Conservation (phyloP, 805 yeast genomes). For the Candida ficus region DNA sequence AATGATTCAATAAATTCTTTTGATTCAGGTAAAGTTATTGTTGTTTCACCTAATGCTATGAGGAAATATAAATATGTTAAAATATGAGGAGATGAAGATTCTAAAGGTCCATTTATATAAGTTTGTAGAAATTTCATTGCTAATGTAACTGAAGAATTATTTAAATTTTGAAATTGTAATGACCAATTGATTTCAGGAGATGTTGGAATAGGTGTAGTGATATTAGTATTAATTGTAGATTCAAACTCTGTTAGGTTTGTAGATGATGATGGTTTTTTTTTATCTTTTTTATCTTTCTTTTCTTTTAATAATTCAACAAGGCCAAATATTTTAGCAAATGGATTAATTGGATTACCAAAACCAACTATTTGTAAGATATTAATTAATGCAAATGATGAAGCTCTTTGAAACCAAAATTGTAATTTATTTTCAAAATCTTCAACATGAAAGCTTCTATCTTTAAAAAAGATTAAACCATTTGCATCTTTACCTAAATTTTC, state of each 20-base stretch:
- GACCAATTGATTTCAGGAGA: constrained; percentile 27
- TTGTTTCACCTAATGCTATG: constrained; percentile 55
- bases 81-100: constrained; percentile 66
- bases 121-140: constrained; percentile 63
- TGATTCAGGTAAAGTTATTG: constrained; percentile 39
- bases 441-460: constrained; percentile 22
- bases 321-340: constrained; percentile 70
- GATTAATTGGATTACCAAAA: constrained; percentile 69
- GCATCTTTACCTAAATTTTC: constrained; percentile 35
- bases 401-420: constrained; percentile 73
- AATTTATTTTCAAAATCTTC: constrained; percentile 28
- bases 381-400: constrained; percentile 70
- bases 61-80: constrained; percentile 75
- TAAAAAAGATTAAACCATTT: constrained; percentile 57
- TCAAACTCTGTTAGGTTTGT: no score
- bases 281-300: constrained; percentile 66
- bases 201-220: neutral
- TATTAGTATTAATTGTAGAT: neutral
- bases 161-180: constrained; percentile 8
- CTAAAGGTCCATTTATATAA: constrained; percentile 62
- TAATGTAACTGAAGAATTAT: constrained; percentile 57
- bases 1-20: constrained; percentile 45
- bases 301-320: constrained; percentile 69
- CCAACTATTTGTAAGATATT: constrained; percentile 73
- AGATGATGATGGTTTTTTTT: constrained; percentile 30